A percentile compares a stretch with the other conserved stretches of the same genome.
phyloP scores from a whole-genome alignment of 2,329 filamentous ascomycete species.

The Colletotrichum sp. region DNA sequence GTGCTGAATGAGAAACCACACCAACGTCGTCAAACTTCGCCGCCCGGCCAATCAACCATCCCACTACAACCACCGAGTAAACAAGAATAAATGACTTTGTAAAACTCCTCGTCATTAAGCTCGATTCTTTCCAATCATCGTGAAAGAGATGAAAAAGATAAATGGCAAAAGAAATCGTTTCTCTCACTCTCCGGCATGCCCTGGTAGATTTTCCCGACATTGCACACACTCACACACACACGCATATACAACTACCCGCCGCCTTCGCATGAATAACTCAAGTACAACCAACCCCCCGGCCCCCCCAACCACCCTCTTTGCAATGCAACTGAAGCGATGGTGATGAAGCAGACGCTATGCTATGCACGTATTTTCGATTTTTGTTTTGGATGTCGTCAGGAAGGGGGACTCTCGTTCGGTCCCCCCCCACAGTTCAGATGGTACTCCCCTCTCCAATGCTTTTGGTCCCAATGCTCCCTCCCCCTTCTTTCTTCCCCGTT shows the following conservation, averaged over 20 bases:
- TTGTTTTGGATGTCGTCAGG: not conserved
- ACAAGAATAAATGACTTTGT: not conserved
- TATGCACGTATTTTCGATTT: constrained; percentile 14
- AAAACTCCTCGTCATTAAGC: not conserved
- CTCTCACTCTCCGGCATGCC: not conserved
- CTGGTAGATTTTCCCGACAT: not conserved
- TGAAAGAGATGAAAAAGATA: not conserved
- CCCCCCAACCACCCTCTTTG: not conserved
- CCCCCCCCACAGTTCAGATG: not conserved
- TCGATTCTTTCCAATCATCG: not conserved
- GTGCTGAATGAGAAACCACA: not conserved
- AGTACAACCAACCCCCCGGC: not conserved
- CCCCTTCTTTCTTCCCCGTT: not conserved
- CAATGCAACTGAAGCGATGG: constrained; percentile 2
- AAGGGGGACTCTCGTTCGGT: not conserved
- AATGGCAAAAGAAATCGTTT: not conserved
- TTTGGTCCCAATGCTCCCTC: constrained; percentile 1
- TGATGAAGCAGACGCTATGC: constrained; percentile 22
- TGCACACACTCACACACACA: not conserved
- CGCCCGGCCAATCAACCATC: not conserved
- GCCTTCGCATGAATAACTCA: not conserved
- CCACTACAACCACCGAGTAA: not conserved
- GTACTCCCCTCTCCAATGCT: not conserved
- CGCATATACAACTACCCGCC: not conserved
- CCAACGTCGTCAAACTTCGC: not conserved